Base-by-base conservation (phyloP, 257 asterid genomes). In the Solanum okadae region DNA sequence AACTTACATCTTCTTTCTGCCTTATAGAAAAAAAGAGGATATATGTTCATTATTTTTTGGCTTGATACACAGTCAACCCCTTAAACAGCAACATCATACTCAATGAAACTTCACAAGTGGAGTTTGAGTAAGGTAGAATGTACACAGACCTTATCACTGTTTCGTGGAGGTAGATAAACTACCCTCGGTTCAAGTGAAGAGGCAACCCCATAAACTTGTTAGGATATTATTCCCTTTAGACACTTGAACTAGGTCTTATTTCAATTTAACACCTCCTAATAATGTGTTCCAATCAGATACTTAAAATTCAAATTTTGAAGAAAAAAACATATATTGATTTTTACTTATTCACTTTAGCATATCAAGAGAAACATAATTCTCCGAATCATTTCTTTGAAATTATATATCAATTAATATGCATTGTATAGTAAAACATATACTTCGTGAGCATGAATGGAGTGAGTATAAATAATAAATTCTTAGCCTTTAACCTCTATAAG, bases 71-170 rank as follows among this genome's bases (percentile, higher is more conserved):
- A 23, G 29, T 61, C 70, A 10, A 61, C 13, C 63, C 63, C 4
- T 6, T 52, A 16, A 52, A 49, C 22, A 49, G 0, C 3, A 49
- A 49, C 4, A 56, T 18, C n/a, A 18, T 56, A 56, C 4, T 5
- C n/a, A 2, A 1, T 16, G 65, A 56, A 56, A 56, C 0, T 5
- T 6, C n/a, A 56, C 0, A 52, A 52, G 63, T 52, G 61, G 61
- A 0, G 22, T 49, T 49, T 49, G 22, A 0, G 4, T 16, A 1
- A 52, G n/a, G 4, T 2, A 52, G 63, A 52, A 52, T 52, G 10
- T 2, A 6, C 11, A 56, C 2, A 56, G 0, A 6, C 10, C 0
- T 18, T 56, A 18, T 0, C 10, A 56, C 4, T 56, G n/a, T 0
- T 22, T 56, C 10, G 0, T 18, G 10, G 11, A 56, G 65, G 65